Evolutionary conservation across 2,329 filamentous ascomycete genomes (phyloP).

Genomic region (Tolypocladium capitatum): DNA sequence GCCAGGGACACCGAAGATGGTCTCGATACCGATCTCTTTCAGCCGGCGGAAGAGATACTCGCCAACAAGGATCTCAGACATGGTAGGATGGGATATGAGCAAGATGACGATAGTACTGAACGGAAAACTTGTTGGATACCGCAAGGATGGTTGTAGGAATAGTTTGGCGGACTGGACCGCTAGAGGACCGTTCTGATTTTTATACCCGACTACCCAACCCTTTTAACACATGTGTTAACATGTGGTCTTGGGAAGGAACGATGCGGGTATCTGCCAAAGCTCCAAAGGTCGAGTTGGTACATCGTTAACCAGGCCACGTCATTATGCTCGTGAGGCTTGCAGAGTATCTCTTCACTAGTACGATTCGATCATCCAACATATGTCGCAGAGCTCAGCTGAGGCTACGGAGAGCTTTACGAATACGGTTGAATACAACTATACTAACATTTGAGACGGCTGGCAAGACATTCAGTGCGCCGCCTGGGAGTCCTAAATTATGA

Average conservation of each 20-base stretch:
- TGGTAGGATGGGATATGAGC: background rate
- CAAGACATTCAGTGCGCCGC: no score
- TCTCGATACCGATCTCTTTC: constrained; percentile 42
- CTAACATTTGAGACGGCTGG: no score
- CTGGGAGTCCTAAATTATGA: no score
- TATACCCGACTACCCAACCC: no score
- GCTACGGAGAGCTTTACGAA: no score
- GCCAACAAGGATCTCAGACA: constrained; percentile 1
- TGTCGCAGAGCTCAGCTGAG: no score
- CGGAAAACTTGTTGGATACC: background rate
- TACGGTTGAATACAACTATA: no score
- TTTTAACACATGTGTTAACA: no score
- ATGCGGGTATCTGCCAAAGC: background rate
- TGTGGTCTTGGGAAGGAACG: background rate
- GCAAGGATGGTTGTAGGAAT: background rate
- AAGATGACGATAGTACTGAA: background rate
- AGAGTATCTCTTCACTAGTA: background rate
- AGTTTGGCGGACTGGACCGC: background rate
- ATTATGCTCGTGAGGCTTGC: background rate
- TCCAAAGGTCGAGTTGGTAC: background rate
- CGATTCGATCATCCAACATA: background rate
- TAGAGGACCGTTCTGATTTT: background rate
- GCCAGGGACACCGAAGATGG: constrained; percentile 37
- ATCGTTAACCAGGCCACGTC: background rate
- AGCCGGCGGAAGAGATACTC: constrained; percentile 46